Evolutionary conservation across 1,139 yeast genomes (phyloP).

Genomic region (Pichia inconspicua): DNA sequence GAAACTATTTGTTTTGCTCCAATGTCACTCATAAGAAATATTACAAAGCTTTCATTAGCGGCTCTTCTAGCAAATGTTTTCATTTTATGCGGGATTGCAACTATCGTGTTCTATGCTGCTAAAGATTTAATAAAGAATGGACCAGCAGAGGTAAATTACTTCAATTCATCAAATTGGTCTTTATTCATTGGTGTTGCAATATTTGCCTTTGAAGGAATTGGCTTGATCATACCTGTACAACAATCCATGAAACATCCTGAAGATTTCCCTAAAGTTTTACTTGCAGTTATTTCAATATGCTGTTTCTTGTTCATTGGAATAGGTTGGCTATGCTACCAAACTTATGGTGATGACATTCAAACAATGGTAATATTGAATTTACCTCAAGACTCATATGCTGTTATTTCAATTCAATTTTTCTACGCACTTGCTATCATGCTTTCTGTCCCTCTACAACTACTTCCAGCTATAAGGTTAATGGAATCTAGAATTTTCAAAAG

Average conservation of each 20-base stretch:
- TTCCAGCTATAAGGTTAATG: slow-evolving; percentile 68
- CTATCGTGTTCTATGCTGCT: slow-evolving; percentile 52
- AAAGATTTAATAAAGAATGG: slow-evolving; percentile 41
- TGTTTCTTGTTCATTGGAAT: slow-evolving; percentile 52
- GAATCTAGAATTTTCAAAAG: slow-evolving; percentile 51
- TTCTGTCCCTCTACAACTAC: slow-evolving; percentile 67
- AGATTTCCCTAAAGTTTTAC: slow-evolving; percentile 57
- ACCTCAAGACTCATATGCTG: slow-evolving; percentile 57
- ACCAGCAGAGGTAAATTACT: slow-evolving; percentile 36
- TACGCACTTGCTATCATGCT: slow-evolving; percentile 68
- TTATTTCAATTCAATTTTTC: slow-evolving; percentile 56
- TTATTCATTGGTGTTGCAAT: slow-evolving; percentile 75
- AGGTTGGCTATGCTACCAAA: slow-evolving; percentile 60
- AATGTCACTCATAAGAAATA: slow-evolving; percentile 60
- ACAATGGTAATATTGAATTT: slow-evolving; percentile 64
- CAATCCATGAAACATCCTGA: slow-evolving; percentile 69
- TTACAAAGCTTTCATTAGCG: slow-evolving; percentile 60
- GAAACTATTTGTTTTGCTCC: slow-evolving; percentile 61
- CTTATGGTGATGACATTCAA: slow-evolving; percentile 60
- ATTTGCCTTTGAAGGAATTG: slow-evolving; percentile 76
- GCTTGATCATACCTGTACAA: slow-evolving; percentile 68
- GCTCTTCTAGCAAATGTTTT: slow-evolving; percentile 62
- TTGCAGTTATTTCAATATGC: slow-evolving; percentile 50
- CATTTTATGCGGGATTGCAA: slow-evolving; percentile 54
- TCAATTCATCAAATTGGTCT: slow-evolving; percentile 61